Evolutionary conservation across 768 basidiomycete genomes (phyloP).

Genomic region (Lactarius hatsudake): DNA sequence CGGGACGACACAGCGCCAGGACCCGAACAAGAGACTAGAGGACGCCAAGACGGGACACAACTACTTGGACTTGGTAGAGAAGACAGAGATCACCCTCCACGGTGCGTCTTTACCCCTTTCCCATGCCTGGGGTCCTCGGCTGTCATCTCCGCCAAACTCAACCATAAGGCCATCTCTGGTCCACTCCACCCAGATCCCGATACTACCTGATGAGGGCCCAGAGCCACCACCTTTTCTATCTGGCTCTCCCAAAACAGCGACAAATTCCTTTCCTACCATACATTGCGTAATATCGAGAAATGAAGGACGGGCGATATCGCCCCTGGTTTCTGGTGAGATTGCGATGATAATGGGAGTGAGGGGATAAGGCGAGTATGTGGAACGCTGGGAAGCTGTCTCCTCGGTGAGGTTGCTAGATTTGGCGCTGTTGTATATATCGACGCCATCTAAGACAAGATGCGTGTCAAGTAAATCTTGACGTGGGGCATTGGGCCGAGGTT

Average conservation of each 20-base stretch:
- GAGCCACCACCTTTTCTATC: constrained; percentile 87
- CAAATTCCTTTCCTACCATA: constrained; percentile 77
- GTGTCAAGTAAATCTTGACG: constrained; percentile 49
- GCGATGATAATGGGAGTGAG: constrained; percentile 49
- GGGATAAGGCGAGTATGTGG: constrained; percentile 57
- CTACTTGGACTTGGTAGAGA: constrained; percentile 35
- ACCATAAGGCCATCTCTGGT: constrained; percentile 76
- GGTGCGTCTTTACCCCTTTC: constrained; percentile 77
- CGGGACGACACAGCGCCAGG: not conserved
- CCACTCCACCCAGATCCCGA: constrained; percentile 96
- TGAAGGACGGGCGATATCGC: constrained; percentile 37
- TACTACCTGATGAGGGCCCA: constrained; percentile 78
- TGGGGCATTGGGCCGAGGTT: constrained; percentile 46
- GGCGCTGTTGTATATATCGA: constrained; percentile 80
- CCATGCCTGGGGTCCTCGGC: constrained; percentile 82
- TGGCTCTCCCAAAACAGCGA: constrained; percentile 76
- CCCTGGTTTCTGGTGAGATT: constrained; percentile 32
- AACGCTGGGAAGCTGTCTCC: constrained; percentile 38
- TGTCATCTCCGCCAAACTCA: constrained; percentile 78
- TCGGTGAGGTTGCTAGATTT: constrained; percentile 31
- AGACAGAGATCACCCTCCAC: constrained; percentile 75
- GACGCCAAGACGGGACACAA: not conserved
- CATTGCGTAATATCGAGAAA: constrained; percentile 43
- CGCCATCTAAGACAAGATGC: constrained; percentile 57
- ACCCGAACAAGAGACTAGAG: not conserved